Percentiles rank a stretch among this genome's conserved stretches.
Evolutionary conservation across 768 basidiomycete species (phyloP).

Genomic region (Leccinum subgranulosum): DNA sequence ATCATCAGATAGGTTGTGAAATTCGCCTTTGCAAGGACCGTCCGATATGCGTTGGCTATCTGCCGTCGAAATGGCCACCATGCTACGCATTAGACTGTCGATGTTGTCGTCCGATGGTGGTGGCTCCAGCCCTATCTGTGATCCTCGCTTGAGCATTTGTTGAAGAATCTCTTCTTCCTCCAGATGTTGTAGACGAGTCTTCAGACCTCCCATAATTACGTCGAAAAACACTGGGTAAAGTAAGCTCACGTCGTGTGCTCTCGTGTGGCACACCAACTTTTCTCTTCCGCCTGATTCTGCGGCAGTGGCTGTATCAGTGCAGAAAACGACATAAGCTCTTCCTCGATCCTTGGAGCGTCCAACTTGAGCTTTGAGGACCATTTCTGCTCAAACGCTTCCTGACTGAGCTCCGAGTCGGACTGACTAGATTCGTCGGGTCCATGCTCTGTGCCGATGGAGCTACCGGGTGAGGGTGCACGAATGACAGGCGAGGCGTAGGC

Average conservation of each 20-base stretch:
- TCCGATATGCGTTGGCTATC: slow-evolving; percentile 17
- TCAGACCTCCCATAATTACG: slow-evolving; percentile 38
- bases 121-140: slow-evolving; percentile 34
- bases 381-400: slow-evolving; percentile 37
- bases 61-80: slow-evolving; percentile 32
- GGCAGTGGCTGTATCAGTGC: slow-evolving; percentile 33
- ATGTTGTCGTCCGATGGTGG: slow-evolving; percentile 36
- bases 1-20: slow-evolving; percentile 6
- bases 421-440: slow-evolving; percentile 43
- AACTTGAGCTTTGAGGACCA: slow-evolving; percentile 35
- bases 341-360: slow-evolving; percentile 35
- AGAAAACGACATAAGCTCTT: slow-evolving; percentile 32
- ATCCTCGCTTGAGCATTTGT: slow-evolving; percentile 35
- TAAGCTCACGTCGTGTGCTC: slow-evolving; percentile 3
- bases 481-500: slow-evolving; percentile 46
- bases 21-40: slow-evolving; percentile 30
- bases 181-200: slow-evolving; percentile 35
- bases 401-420: slow-evolving; percentile 38
- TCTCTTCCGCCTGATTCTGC: slow-evolving; percentile 35
- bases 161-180: slow-evolving; percentile 46
- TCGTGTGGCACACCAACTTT: slow-evolving; percentile 30
- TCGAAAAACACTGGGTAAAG: slow-evolving; percentile 32
- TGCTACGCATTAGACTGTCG: slow-evolving; percentile 39
- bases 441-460: slow-evolving; percentile 46
- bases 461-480: slow-evolving; percentile 45